phyloP scores from a whole-genome alignment of 805 yeast species.

The Starmerella geochares region DNA sequence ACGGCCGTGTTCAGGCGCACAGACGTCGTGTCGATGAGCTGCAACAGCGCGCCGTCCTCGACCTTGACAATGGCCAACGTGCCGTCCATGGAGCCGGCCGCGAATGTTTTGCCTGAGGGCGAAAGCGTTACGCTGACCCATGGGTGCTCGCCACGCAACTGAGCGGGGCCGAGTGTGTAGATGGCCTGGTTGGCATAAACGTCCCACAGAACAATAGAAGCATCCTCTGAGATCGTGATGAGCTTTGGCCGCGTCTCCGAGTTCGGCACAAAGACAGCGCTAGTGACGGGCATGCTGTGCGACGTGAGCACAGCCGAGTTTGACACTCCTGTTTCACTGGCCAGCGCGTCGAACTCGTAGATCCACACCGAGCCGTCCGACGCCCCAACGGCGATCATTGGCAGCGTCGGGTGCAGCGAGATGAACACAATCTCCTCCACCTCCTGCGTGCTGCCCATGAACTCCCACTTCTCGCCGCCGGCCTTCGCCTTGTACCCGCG shows the following conservation, averaged over 20 bases:
- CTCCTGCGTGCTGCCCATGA: slow-evolving; percentile 62
- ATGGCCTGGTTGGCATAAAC: slow-evolving; percentile 63
- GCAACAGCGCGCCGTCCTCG: slow-evolving; percentile 62
- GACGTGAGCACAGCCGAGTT: slow-evolving; percentile 34
- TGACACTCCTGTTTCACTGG: slow-evolving; percentile 4
- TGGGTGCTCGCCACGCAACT: slow-evolving; percentile 71
- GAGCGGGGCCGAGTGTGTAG: slow-evolving; percentile 38
- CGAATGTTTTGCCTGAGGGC: slow-evolving; percentile 46
- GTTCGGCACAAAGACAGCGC: slow-evolving; percentile 63
- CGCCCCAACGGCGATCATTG: slow-evolving; percentile 82
- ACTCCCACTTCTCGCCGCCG: slow-evolving; percentile 76
- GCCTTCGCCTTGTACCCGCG: slow-evolving; percentile 60
- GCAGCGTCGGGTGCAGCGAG: slow-evolving; percentile 61
- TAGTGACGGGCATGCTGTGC: slow-evolving; percentile 71
- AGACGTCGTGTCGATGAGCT: slow-evolving; percentile 49
- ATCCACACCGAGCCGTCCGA: slow-evolving; percentile 92
- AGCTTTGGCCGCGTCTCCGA: slow-evolving; percentile 52
- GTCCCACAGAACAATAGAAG: slow-evolving; percentile 80
- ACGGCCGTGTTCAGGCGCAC: not conserved
- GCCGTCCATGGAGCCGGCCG: slow-evolving; percentile 85
- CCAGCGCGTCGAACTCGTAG: slow-evolving; percentile 54
- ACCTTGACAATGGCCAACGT: slow-evolving; percentile 66
- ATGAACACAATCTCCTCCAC: slow-evolving; percentile 87
- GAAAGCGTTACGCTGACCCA: slow-evolving; percentile 67
- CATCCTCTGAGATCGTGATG: slow-evolving; percentile 75